Percentiles rank a stretch among this genome's conserved stretches.
These are phyloP conservation scores for Bipolaris cookei DNA, from an alignment of 2,329 filamentous ascomycete species.

Conservation along the genomic window DNA sequence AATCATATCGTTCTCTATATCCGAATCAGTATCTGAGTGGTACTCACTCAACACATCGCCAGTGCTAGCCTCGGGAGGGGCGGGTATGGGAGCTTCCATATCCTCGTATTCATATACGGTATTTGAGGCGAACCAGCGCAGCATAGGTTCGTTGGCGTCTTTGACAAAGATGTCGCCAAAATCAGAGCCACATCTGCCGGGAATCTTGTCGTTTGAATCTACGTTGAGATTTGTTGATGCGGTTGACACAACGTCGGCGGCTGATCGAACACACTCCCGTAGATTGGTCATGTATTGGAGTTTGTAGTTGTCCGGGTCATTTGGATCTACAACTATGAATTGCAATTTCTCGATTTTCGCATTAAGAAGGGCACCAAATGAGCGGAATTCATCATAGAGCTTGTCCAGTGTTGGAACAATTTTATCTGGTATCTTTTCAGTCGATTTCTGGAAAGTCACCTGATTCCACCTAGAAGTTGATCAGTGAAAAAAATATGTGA, in stretches of 20 bases:
- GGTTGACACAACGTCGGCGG: slow-evolving; percentile 32
- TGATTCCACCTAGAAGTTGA: slow-evolving; percentile 27
- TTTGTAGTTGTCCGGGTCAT: slow-evolving; percentile 16
- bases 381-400: slow-evolving; percentile 30
- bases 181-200: slow-evolving; percentile 28
- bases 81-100: slow-evolving; percentile 11
- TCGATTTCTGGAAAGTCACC: slow-evolving; percentile 29
- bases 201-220: slow-evolving; percentile 18
- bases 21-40: slow-evolving; percentile 29
- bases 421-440: slow-evolving; percentile 26
- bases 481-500: not conserved
- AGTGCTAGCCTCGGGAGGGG: slow-evolving; percentile 21
- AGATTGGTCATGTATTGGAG: slow-evolving; percentile 30
- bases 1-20: slow-evolving; percentile 27
- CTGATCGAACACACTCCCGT: slow-evolving; percentile 31
- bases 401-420: slow-evolving; percentile 32
- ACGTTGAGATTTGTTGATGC: slow-evolving; percentile 30
- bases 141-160: slow-evolving; percentile 25
- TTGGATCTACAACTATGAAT: slow-evolving; percentile 13
- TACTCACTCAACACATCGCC: slow-evolving; percentile 15
- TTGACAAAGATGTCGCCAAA: slow-evolving; percentile 29
- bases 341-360: slow-evolving; percentile 28
- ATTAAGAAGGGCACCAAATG: slow-evolving; percentile 25
- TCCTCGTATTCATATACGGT: slow-evolving; percentile 31
- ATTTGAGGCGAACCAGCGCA: slow-evolving; percentile 30